These are phyloP conservation scores for Malus hybrid DNA, from an alignment of 331 rosid species.

Conservation along the genomic window DNA sequence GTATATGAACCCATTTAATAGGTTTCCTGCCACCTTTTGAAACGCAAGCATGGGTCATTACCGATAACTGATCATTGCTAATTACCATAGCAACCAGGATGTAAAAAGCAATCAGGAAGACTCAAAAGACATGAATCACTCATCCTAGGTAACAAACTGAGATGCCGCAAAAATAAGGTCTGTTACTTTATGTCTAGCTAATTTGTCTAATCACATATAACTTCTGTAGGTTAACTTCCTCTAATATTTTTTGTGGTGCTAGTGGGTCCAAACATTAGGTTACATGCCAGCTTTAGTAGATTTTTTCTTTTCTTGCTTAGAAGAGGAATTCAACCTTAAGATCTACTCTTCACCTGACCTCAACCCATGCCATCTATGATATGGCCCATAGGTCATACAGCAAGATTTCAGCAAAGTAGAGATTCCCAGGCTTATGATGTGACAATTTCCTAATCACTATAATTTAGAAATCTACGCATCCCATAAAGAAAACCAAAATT, in stretches of 20 bases:
- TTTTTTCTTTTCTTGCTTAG: not conserved
- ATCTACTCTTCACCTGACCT: not conserved
- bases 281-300: not conserved
- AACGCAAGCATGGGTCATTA: constrained; percentile 5
- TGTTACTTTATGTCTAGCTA: not conserved
- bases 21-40: not conserved
- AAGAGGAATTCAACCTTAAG: not conserved
- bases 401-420: not conserved
- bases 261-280: not conserved
- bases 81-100: not conserved
- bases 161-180: not conserved
- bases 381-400: not conserved
- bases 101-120: constrained; percentile 1
- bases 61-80: constrained; percentile 3
- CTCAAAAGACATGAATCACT: not conserved
- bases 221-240: not conserved
- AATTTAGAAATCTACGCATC: not conserved
- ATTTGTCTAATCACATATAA: not conserved
- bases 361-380: not conserved
- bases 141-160: not conserved
- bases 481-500: not conserved
- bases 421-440: not conserved
- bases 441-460: not conserved
- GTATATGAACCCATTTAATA: not conserved
- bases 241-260: not conserved